These are phyloP conservation scores for Scedosporium boydii DNA, from an alignment of 2,329 filamentous ascomycete genomes.

Conservation along the genomic window DNA sequence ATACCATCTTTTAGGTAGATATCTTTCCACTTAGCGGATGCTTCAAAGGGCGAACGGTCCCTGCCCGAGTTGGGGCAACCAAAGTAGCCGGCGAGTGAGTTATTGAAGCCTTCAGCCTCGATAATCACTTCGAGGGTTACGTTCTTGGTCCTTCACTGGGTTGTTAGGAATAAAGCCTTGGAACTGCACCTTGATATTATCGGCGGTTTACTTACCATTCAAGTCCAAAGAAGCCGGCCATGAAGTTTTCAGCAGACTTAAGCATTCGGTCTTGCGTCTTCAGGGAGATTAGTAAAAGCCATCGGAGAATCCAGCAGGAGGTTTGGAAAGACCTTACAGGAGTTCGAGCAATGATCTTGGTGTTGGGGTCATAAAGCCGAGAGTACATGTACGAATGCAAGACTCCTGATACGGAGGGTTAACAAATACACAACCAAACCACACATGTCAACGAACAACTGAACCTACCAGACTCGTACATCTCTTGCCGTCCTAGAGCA, in stretches of 20 bases:
- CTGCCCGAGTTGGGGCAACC: constrained; percentile 54
- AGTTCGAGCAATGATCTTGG: constrained; percentile 64
- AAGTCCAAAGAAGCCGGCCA: constrained; percentile 70
- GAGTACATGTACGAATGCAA: constrained; percentile 66
- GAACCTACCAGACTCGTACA: constrained; percentile 50
- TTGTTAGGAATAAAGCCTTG: not conserved
- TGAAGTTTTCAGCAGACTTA: constrained; percentile 67
- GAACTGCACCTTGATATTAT: not conserved
- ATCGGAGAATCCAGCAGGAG: not conserved
- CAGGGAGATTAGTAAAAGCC: constrained; percentile 9
- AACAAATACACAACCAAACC: not conserved
- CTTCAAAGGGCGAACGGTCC: constrained; percentile 42
- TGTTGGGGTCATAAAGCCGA: constrained; percentile 59
- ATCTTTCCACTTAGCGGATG: constrained; percentile 47
- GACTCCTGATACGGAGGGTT: constrained; percentile 32
- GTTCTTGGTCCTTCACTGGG: constrained; percentile 45
- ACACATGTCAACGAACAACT: not conserved
- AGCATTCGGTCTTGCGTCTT: constrained; percentile 68
- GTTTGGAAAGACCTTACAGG: constrained; percentile 32
- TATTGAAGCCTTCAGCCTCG: constrained; percentile 55
- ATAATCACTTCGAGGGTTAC: constrained; percentile 65
- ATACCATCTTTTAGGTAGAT: constrained; percentile 54
- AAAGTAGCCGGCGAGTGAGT: constrained; percentile 58
- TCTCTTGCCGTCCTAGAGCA: constrained; percentile 49
- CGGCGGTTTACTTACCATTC: constrained; percentile 40